Evolutionary conservation across 148 eudicot species (phyloP), one percentile per base, ranked within the genome.

Genomic region (Chenopodium berlandieri): DNA sequence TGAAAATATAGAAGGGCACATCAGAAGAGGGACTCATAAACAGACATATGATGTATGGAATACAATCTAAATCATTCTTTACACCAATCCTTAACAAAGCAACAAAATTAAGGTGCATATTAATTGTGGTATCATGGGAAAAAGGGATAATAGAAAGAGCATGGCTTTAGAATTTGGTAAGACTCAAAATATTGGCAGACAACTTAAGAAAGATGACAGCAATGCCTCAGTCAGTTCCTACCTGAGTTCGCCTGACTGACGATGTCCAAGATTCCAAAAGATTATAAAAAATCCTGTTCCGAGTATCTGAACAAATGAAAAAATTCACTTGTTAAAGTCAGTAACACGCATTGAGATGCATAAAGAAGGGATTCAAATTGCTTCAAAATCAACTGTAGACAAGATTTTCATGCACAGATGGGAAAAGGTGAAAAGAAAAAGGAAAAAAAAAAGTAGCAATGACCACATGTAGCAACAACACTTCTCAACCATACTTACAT

Each of bases 231-330:
- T 20, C 40, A 67, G 75, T 52, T 25, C 83, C 47, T 90, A 97
- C 99, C 99, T 97, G 81, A 85, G 87, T 83, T 97, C 99, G 78
- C 99, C 99, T 69, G 83, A 90, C 81, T 91, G 89, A 16, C 99
- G 92, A 79, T 89, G 85, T 70, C 99, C 99, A 78, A 97, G 98
- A 88, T 97, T 97, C 34, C 88, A 78, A 80, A 92, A 92, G 83
- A 97, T 92, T 78, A 94, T 88, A n/a, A 87, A 87, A 78, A 97
- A 97, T 75, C 99, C 99, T 9, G 99, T 97, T 65, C 90, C 98
- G 30, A 97, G 90, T 89, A 97, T 90, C 99, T 96, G 92, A 82
- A 40, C 31, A 68, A 37, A 82, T 56, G 46, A 78, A 60, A 68
- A 75, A n/a, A 44, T 7, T 47, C 19, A 78, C 7, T 27, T 6